Conservation (phyloP, 208 protist species). For the Leishmania aethiopica region DNA sequence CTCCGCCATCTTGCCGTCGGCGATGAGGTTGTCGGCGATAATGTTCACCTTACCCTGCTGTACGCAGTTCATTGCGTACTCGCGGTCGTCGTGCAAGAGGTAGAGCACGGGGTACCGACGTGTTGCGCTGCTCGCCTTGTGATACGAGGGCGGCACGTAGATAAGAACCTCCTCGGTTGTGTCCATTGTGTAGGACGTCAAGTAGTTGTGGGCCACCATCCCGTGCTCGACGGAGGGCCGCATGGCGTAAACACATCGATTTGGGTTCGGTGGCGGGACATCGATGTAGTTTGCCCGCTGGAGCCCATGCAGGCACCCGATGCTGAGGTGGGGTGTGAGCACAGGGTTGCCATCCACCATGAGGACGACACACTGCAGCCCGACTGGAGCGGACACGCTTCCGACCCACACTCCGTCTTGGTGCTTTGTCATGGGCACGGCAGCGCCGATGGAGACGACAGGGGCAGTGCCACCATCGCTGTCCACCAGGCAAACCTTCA, state of each 20-base stretch:
- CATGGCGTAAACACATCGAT: constrained; percentile 9
- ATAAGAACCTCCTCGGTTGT: constrained; percentile 32
- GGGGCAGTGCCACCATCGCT: neutral
- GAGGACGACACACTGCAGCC: constrained; percentile 34
- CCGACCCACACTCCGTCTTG: constrained; percentile 25
- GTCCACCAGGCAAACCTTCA: neutral
- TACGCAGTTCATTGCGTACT: constrained; percentile 29
- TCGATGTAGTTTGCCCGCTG: constrained; percentile 42
- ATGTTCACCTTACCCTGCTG: constrained; percentile 39
- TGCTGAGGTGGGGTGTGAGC: constrained; percentile 31
- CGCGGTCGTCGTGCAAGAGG: constrained; percentile 35
- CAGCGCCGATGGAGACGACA: constrained; percentile 2
- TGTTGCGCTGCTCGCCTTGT: constrained; percentile 21
- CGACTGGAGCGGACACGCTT: constrained; percentile 4
- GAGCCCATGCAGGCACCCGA: constrained; percentile 22
- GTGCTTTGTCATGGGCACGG: neutral
- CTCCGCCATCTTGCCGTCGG: constrained; percentile 20
- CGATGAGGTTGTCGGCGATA: constrained; percentile 47
- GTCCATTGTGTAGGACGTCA: constrained; percentile 24
- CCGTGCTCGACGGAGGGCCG: constrained; percentile 22
- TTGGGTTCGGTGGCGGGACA: constrained; percentile 22
- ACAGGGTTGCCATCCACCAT: constrained; percentile 37
- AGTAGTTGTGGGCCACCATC: constrained; percentile 27
- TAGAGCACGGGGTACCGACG: constrained; percentile 43
- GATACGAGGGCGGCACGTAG: constrained; percentile 42